Percentiles rank a stretch among this genome's conserved stretches.
Conservation (phyloP, 345 rosid species). For the Gossypium raimondii region DNA sequence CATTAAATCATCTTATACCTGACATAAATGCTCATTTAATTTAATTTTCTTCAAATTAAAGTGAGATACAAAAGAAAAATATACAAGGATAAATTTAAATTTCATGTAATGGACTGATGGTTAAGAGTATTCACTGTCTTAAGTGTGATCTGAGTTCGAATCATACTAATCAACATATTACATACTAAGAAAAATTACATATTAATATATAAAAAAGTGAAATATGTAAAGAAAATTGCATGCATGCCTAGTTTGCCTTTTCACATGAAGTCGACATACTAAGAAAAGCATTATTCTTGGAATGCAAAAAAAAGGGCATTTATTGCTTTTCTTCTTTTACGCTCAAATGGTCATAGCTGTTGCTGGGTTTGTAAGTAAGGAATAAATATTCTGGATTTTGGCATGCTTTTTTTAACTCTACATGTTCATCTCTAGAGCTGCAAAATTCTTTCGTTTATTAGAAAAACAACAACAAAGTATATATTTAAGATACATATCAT, state of each 20-base stretch:
- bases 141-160: rapidly evolving
- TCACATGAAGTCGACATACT: conserved; percentile 3
- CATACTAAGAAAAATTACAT: too few species aligned
- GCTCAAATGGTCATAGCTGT: neutral
- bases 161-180: too few species aligned
- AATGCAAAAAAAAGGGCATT: neutral
- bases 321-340: neutral
- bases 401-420: neutral
- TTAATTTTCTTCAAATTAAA: neutral
- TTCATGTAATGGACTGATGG: rapidly evolving
- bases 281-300: conserved; percentile 7
- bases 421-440: neutral
- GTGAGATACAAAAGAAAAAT: neutral
- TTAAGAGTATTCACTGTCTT: neutral
- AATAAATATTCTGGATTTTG: neutral
- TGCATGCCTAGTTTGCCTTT: neutral
- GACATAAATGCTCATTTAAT: conserved; percentile 8
- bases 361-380: conserved; percentile 8
- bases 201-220: too few species aligned
- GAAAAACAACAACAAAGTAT: too few species aligned
- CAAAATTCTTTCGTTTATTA: neutral
- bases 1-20: neutral
- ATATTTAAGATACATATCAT: too few species aligned
- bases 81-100: rapidly evolving
- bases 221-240: neutral